Percentiles rank a stretch among this genome's conserved stretches.
Conservation (phyloP, 495 filamentous ascomycete genomes). For the Neurospora terricola region DNA sequence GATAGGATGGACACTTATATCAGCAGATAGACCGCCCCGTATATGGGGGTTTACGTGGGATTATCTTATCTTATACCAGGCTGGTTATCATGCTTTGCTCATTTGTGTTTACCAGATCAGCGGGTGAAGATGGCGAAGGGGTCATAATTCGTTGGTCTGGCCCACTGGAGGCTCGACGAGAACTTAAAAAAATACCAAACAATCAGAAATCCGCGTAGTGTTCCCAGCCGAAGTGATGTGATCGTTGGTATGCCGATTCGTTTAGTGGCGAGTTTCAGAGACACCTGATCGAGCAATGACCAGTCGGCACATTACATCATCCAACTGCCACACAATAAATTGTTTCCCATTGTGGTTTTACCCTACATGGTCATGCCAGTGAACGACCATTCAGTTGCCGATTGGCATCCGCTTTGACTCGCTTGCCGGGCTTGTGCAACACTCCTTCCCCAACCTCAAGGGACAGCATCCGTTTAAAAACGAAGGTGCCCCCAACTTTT, state of each 20-base stretch:
- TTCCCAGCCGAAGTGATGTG: not conserved
- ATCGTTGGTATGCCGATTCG: not conserved
- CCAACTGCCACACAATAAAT: not conserved
- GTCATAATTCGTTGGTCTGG: not conserved
- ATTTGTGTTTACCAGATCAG: not conserved
- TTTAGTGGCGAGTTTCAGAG: not conserved
- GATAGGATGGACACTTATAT: not conserved
- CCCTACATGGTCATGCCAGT: not conserved
- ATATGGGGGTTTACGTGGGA: not conserved
- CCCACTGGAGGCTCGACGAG: not conserved
- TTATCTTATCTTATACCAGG: not conserved
- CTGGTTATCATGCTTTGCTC: not conserved
- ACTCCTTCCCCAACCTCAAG: not conserved
- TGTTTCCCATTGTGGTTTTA: not conserved
- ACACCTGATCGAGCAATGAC: not conserved
- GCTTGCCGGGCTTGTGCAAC: not conserved
- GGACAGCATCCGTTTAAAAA: not conserved
- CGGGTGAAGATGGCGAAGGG: not conserved
- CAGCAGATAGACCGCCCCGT: not conserved
- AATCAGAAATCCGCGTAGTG: not conserved
- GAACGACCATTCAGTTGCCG: not conserved
- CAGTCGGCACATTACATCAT: not conserved
- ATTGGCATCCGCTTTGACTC: not conserved
- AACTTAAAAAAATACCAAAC: not conserved
- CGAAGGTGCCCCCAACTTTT: not conserved